phyloP scores from a whole-genome alignment of 225 moss, liverwort and hornwort species.

The Polytrichum formosum region DNA sequence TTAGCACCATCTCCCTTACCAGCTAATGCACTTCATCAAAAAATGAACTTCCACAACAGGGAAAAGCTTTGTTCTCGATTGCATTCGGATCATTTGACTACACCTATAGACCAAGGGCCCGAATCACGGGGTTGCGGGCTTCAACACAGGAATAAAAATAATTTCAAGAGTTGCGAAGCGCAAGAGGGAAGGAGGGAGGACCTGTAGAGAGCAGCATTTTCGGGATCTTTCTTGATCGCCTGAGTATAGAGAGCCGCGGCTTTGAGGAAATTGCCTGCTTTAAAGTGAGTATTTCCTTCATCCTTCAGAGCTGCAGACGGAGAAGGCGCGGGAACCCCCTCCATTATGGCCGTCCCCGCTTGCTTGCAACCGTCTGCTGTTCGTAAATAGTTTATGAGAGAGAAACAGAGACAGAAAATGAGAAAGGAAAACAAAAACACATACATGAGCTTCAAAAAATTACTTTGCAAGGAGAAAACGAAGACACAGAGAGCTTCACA shows the following conservation, averaged over 20 bases:
- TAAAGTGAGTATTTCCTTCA: constrained; percentile 90
- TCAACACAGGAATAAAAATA: too few species aligned
- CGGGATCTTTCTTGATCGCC: constrained; percentile 89
- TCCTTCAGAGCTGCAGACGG: constrained; percentile 53
- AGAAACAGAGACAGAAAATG: not conserved
- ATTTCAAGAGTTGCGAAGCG: too few species aligned
- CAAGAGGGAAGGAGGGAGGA: not conserved
- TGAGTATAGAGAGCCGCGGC: constrained; percentile 97
- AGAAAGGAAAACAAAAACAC: not conserved
- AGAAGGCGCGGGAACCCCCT: constrained; percentile 35
- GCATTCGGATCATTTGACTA: too few species aligned
- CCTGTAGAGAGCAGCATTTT: constrained; percentile 90
- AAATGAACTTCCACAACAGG: too few species aligned
- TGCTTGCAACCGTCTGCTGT: not conserved
- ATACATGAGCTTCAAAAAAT: not conserved
- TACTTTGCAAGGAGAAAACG: too few species aligned
- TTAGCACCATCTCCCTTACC: too few species aligned
- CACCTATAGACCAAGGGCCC: too few species aligned
- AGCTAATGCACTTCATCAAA: too few species aligned
- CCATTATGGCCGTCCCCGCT: constrained; percentile 22
- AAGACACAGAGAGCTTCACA: not conserved
- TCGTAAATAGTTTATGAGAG: not conserved
- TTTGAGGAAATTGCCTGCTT: constrained; percentile 77
- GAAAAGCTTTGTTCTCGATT: too few species aligned
- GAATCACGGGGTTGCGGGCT: too few species aligned